Conservation (phyloP, 2,329 filamentous ascomycete species). For the Cladophialophora chaetospira region DNA sequence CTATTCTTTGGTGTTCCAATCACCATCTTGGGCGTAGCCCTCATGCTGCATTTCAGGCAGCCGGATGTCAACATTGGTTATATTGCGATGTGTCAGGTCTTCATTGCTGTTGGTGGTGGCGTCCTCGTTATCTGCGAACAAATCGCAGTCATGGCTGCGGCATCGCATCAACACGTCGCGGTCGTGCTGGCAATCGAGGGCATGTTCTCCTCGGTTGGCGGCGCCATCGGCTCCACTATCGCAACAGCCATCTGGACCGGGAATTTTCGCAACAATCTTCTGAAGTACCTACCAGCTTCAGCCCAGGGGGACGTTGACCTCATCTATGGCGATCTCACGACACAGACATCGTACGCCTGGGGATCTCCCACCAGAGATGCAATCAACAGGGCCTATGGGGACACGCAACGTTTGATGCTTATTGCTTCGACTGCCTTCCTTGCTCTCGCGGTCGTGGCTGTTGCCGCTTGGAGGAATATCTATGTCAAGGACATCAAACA, state of each 20-base stretch:
- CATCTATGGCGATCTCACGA: slow-evolving; percentile 57
- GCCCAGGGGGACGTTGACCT: slow-evolving; percentile 42
- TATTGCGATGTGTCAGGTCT: slow-evolving; percentile 56
- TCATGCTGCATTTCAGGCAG: slow-evolving; percentile 57
- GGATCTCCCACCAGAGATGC: slow-evolving; percentile 45
- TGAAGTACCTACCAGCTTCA: slow-evolving; percentile 38
- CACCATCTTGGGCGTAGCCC: slow-evolving; percentile 51
- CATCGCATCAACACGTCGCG: slow-evolving; percentile 53
- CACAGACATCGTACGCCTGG: slow-evolving; percentile 53
- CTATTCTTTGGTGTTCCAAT: slow-evolving; percentile 54
- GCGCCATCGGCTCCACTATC: slow-evolving; percentile 39
- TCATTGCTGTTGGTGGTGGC: slow-evolving; percentile 55
- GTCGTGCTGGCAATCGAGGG: slow-evolving; percentile 51
- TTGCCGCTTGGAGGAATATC: slow-evolving; percentile 29
- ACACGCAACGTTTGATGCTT: slow-evolving; percentile 45
- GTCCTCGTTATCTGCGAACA: slow-evolving; percentile 56
- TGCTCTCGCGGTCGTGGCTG: slow-evolving; percentile 20
- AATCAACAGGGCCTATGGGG: slow-evolving; percentile 43
- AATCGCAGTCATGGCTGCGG: slow-evolving; percentile 58
- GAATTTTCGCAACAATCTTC: slow-evolving; percentile 41
- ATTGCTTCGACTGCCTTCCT: slow-evolving; percentile 37
- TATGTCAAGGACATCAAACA: slow-evolving; percentile 37
- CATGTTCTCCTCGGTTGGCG: slow-evolving; percentile 39
- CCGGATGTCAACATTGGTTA: slow-evolving; percentile 51
- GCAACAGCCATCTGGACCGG: slow-evolving; percentile 41